These are phyloP conservation scores for Malus orientalis DNA, from an alignment of 306 rosid species.

Conservation along the genomic window DNA sequence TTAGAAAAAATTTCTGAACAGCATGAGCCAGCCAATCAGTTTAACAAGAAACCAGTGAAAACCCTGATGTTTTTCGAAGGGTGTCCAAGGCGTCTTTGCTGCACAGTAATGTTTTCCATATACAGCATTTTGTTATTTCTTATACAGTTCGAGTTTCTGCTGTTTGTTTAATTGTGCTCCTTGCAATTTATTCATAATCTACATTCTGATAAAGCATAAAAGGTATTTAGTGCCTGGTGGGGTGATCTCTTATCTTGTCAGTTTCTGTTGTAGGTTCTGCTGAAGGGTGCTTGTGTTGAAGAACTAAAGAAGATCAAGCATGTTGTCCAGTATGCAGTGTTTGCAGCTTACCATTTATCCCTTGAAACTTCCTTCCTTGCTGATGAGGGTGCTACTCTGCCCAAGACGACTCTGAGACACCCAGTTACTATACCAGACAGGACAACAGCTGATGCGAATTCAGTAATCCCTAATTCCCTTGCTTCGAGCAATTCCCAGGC, in stretches of 20 bases:
- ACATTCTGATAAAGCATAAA: background rate
- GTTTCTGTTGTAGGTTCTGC: constrained; percentile 59
- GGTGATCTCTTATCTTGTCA: constrained; percentile 24
- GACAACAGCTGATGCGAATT: constrained; percentile 33
- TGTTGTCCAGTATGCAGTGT: constrained; percentile 82
- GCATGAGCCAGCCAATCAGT: constrained; percentile 52
- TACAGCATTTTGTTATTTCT: background rate
- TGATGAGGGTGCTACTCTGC: constrained; percentile 97
- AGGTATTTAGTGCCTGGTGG: background rate
- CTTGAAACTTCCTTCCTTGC: constrained; percentile 97
- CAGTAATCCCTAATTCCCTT: constrained; percentile 22
- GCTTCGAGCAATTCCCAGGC: constrained; percentile 28
- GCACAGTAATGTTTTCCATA: constrained; percentile 61
- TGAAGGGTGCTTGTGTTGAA: constrained; percentile 66
- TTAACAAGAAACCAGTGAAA: constrained; percentile 65
- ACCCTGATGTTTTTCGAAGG: constrained; percentile 97
- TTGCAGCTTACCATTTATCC: constrained; percentile 98
- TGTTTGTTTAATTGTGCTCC: background rate
- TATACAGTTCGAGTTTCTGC: background rate
- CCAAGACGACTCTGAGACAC: constrained; percentile 48
- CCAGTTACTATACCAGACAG: constrained; percentile 34
- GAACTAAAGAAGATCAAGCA: constrained; percentile 90
- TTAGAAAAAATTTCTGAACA: constrained; percentile 66
- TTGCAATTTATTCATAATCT: constrained; percentile 4
- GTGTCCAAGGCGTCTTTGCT: constrained; percentile 89